Evolutionary conservation across 225 moss, liverwort and hornwort species (phyloP), one percentile per base, ranked within the genome.

Genomic region (Bryum argenteum): DNA sequence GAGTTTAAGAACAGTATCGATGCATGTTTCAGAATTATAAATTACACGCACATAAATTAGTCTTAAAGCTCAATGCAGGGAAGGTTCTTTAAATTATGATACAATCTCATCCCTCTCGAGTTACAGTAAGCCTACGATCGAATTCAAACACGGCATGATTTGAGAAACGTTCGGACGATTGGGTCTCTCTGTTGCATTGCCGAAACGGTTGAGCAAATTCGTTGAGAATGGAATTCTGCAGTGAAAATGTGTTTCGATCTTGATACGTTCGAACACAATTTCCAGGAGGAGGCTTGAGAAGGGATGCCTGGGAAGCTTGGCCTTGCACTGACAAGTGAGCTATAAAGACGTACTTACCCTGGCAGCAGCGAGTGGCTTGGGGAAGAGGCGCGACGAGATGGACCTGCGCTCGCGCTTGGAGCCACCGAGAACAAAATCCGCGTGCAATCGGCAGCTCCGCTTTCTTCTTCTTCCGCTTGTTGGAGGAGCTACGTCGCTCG

Each of bases 361-460:
- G 63, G 70, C 83, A 55, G 69, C 83, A 55, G 70, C 80, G 19
- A 80, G 73, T 6, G 86, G 78, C 54, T 78, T 86, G 17, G 86
- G 80, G 51, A 67, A 86, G 11, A 86, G 69, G 14, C 86, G 83
- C 18, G 83, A 80, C 5, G 83, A 77, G 78, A 83, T 80, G 65
- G 72, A 83, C 2, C 80, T 83, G 3, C 12, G 45, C 8, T 83
- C 80, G 66, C 80, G 80, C 38, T 82, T 71, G 60, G 69, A 63
- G 20, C 78, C 66, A 15, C 80, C 80, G 19, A 69, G 52, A 16
- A 77, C 80, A 12, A 67, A 74, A 69, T 83, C 77, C 19, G 64
- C 43, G 56, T 82, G 69, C 68, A 82, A 39, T 57, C 11, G 73
- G 48, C 45, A 69, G 73, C 55, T 44, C 44, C 2, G 78, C 63